Evolutionary conservation across 768 basidiomycete species (phyloP), one percentile per base, ranked within the genome.

Genomic region (Termitomyces sp.): DNA sequence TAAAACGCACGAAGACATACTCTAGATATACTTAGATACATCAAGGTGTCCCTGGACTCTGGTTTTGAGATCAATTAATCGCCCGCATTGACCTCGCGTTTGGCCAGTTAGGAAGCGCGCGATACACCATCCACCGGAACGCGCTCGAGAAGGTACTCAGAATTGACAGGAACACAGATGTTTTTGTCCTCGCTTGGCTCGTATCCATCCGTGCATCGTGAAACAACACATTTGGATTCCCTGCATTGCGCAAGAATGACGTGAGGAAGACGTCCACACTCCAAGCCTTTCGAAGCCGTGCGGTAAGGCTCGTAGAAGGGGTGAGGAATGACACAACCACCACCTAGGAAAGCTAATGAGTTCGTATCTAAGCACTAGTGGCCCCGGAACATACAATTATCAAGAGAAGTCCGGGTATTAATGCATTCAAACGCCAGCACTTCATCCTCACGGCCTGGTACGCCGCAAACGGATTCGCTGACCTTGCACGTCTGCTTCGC

Each of bases 251-350:
- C 42, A 34, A 42, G 31, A 47, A 36, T 34, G 25, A 46, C 59
- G 25, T 48, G 47, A 25, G 62, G 62, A 32, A 66, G 63, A 25
- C 48, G 64, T 34, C 59, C 52, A 34, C 73, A 67, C 54, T 67
- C 56, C 64, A 70, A 25, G 66, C 72, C 40, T 66, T 70, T 29
- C 67, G 69, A 47, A 70, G 67, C 60, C 68, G 69, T 11, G 63
- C 67, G 55, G 68, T 71, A 37, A 25, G 65, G 57, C 36, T 65
- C 60, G 50, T 61, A 50, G 57, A 67, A 68, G 17, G 66, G 66
- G 34, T 65, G 63, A 38, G 67, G 66, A 46, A 57, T 48, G 6
- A 56, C 51, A 48, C 67, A 68, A n/a, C 65, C 67, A 20, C 67
- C 67, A 45, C 67, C 67, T 68, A 56, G 55, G n/a, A 56, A 20